Base-by-base conservation (phyloP, 148 eudicot genomes). In the Spergularia bocconei region DNA sequence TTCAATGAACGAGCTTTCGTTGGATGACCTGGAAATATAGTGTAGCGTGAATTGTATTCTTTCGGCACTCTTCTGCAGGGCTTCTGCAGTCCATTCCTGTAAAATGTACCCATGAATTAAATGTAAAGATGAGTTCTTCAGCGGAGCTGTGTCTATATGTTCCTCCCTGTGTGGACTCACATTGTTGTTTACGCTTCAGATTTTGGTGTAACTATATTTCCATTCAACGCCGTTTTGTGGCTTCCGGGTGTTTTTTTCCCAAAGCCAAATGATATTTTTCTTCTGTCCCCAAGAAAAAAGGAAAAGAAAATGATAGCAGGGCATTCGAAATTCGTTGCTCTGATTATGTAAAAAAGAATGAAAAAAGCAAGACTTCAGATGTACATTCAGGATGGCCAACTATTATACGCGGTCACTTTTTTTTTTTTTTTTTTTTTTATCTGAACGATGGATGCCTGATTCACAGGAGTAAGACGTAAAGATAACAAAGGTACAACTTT, bases 1-100 rank as follows among this genome's bases (percentile, higher is more conserved):
- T 51, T 83, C 87, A 33, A 86, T 85, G 44, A 64, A 84, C 41
- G 96, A 93, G 44, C 77, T 93, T 53, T 91, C 98, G 11, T 51
- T 91, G 82, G 98, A 93, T 72, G 98, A 93, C 84, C 86, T 93
- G 39, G 85, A 87, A 67, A 88, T 92, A 47, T 81, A 87, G 77
- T 50, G 38, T 58, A 19, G 23, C 16, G 55, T 36, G 61, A 33
- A 11, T 56, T 50, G 20, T 63, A 66, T 63, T 69, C 16, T 14
- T 59, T 58, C 13, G 10, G 8, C 8, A 6, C 10, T 44, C 48
- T 44, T 44, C 48, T 6, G 48, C 48, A 44, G 48, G 8, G 58
- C 2, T 19, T 4, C 12, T 17, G 23, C 56, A 17, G 64, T 55
- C 54, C 47, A 67, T 25, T 57, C 33, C 19, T 58, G 75, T 72